Conservation (phyloP, 768 basidiomycete species). For the Tylopilus plumbeoviolaceoides region DNA sequence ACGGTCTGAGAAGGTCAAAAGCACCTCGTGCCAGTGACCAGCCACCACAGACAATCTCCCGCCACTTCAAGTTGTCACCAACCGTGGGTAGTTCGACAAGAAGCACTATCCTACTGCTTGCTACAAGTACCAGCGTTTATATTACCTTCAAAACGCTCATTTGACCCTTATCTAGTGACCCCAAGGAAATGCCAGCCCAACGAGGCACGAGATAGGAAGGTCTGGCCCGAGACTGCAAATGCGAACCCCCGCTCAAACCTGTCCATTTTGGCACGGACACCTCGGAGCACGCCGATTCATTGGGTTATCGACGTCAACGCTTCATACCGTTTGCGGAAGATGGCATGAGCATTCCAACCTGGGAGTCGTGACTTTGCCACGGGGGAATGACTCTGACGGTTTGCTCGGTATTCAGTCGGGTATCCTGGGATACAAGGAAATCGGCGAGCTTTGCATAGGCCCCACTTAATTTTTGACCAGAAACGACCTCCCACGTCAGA, state of each 20-base stretch:
- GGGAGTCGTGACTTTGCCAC: conserved; percentile 2
- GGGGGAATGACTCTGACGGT: conserved; percentile 7
- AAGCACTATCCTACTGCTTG: not conserved
- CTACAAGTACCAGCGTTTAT: not conserved
- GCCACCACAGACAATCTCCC: too few species aligned
- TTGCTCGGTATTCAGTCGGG: not conserved
- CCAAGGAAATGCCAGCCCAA: conserved; percentile 5
- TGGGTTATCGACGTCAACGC: conserved; percentile 2
- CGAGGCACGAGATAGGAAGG: conserved; percentile 11
- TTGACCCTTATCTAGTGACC: not conserved
- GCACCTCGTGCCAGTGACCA: too few species aligned
- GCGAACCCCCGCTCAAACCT: conserved; percentile 2
- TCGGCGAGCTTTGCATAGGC: not conserved
- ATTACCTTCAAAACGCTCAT: not conserved
- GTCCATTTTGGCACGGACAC: conserved; percentile 6
- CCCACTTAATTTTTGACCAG: not conserved
- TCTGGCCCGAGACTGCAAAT: not conserved
- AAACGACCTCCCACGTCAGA: not conserved
- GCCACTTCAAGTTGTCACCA: too few species aligned
- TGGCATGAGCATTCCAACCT: not conserved
- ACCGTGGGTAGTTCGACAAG: too few species aligned
- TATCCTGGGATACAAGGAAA: not conserved
- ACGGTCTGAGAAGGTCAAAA: not conserved
- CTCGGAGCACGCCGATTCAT: not conserved
- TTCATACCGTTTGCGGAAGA: conserved; percentile 3